Evolutionary conservation across 2,329 filamentous ascomycete genomes (phyloP).

Genomic region (Cladophialophora carrionii): DNA sequence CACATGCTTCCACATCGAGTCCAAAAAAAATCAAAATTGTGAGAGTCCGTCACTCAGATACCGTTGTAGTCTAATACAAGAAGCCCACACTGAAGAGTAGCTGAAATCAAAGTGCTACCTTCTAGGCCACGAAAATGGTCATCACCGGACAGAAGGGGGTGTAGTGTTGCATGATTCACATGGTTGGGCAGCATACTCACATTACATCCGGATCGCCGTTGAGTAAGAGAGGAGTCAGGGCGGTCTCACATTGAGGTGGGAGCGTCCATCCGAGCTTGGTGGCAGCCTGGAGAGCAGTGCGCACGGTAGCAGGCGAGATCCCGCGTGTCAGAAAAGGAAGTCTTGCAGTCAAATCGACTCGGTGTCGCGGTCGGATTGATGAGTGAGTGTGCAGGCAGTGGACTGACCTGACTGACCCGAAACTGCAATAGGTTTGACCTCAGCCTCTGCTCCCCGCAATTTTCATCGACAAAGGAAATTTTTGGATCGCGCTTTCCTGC

Average conservation of each 20-base stretch:
- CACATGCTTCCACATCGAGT: slow-evolving; percentile 13
- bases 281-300: not conserved
- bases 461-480: slow-evolving; percentile 3
- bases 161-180: slow-evolving; percentile 31
- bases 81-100: slow-evolving; percentile 54
- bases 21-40: slow-evolving; percentile 1
- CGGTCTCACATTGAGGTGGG: slow-evolving; percentile 8
- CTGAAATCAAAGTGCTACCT: slow-evolving; percentile 58
- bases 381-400: slow-evolving; percentile 11
- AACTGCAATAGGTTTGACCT: slow-evolving; percentile 8
- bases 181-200: slow-evolving; percentile 34
- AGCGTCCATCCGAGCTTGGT: slow-evolving; percentile 6
- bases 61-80: slow-evolving; percentile 91
- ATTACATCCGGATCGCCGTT: slow-evolving; percentile 27
- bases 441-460: slow-evolving; percentile 5
- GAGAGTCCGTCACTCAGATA: slow-evolving; percentile 68
- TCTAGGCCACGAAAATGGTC: slow-evolving; percentile 52
- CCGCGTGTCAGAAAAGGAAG: slow-evolving; percentile 13
- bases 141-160: slow-evolving; percentile 48
- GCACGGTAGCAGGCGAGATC: not conserved
- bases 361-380: slow-evolving; percentile 8
- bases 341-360: slow-evolving; percentile 13
- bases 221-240: slow-evolving; percentile 13
- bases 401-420: slow-evolving; percentile 1
- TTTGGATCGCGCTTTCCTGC: slow-evolving; percentile 8